Evolutionary conservation across 805 yeast species (phyloP), one percentile per base, ranked within the genome.

Genomic region (Candida qinlingensis): DNA sequence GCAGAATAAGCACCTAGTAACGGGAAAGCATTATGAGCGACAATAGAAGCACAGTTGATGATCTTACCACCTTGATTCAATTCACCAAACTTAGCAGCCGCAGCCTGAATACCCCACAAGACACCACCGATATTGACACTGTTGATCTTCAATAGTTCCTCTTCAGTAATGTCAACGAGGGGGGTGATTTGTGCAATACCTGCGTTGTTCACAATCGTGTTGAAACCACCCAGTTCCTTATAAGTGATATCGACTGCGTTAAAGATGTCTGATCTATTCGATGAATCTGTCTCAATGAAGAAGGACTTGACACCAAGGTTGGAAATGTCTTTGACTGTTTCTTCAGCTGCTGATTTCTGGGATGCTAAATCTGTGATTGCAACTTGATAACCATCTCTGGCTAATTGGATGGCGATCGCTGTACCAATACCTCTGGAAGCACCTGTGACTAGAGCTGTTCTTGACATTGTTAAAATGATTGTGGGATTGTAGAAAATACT

Each of bases 401-500:
- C 96, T 61, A 90, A 74, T 67, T 89, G 96, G 30, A 71, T 60
- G 4, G 95, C 83, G 62, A 77, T 89, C 61, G 87, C 91, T 61
- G 83, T 85, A 41, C 97, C 96, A 59, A 90, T 82, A 9, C 96
- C 96, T 58, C 88, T 94, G 19, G 96, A 84, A 9, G 94, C 90
- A 44, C 96, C 97, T 12, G 96, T 89, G 30, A 89, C 79, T 31
- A 89, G 80, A 4, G 96, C 96, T 9, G 52, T 51, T 54, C 51
- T 43, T 34, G 52, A 49, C 52, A 49, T 49, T 39, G 11, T 38
- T 31, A 8, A n/a, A n/a, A n/a, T 8, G 34, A 8, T 31, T 31
- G 34, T 31, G 34, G 19, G 19, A 19, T 19, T 19, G 19, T 19
- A 19, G 19, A 19, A 19, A 19, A 19, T 19, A 19, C 19, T 19